These are phyloP conservation scores for Casuarina equisetifolia DNA, from an alignment of 306 rosid genomes.

Conservation along the genomic window DNA sequence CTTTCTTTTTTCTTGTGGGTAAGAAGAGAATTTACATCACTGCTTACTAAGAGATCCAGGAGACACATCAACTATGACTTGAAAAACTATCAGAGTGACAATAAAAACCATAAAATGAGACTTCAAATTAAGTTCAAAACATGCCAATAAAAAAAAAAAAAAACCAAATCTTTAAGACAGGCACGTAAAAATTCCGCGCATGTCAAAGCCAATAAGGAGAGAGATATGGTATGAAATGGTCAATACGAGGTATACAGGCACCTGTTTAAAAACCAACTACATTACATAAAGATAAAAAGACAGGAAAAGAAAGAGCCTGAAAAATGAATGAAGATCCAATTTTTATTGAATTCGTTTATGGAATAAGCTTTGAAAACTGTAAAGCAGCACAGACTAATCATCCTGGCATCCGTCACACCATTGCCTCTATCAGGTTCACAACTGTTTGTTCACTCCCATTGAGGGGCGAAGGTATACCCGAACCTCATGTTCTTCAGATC, in stretches of 20 bases:
- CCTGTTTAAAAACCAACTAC: not conserved
- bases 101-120: not conserved
- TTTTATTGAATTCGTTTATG: slow-evolving; percentile 22
- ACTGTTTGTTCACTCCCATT: slow-evolving; percentile 53
- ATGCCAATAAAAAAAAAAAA: not conserved
- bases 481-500: slow-evolving; percentile 94
- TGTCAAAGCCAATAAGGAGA: slow-evolving; percentile 6
- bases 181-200: not conserved
- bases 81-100: not conserved
- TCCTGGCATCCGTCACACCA: slow-evolving; percentile 21
- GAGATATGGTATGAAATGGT: not conserved
- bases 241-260: not conserved
- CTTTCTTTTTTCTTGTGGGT: no score
- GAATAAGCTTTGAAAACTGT: slow-evolving; percentile 29
- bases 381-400: slow-evolving; percentile 20
- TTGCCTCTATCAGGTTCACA: slow-evolving; percentile 47
- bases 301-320: not conserved
- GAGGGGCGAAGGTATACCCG: slow-evolving; percentile 87
- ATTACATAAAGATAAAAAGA: not conserved
- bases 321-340: slow-evolving; percentile 22
- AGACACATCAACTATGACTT: not conserved
- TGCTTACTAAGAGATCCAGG: no score
- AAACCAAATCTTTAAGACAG: not conserved
- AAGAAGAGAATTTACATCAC: no score
- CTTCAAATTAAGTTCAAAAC: not conserved